Percentiles rank a stretch among this genome's conserved stretches.
phyloP scores from a whole-genome alignment of 2,329 filamentous ascomycete species.

The Dendrostoma leiphaemia region DNA sequence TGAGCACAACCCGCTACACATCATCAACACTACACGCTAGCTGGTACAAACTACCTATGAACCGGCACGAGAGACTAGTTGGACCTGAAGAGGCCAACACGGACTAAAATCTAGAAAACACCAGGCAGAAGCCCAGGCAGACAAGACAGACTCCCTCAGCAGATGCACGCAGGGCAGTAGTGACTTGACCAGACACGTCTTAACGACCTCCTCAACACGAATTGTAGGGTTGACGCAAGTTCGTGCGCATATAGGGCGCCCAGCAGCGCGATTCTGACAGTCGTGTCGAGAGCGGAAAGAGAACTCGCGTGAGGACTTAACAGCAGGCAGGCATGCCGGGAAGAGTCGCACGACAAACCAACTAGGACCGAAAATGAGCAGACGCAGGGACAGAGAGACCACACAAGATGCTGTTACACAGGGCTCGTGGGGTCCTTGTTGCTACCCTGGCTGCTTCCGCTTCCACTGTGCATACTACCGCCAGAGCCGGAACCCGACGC shows the following conservation, averaged over 20 bases:
- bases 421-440: conserved; percentile 53
- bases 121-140: background rate
- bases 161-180: background rate
- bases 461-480: conserved; percentile 33
- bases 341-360: background rate
- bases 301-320: too few relatives aligned
- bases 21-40: background rate
- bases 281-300: background rate
- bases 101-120: background rate
- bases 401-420: conserved; percentile 15
- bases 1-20: conserved; percentile 15
- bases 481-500: conserved; percentile 22
- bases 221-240: background rate
- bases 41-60: conserved; percentile 14
- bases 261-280: background rate
- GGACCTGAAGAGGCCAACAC: background rate
- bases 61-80: background rate
- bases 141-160: background rate
- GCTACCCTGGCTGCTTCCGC: conserved; percentile 47
- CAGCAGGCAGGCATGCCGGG: background rate
- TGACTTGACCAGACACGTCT: background rate
- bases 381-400: background rate
- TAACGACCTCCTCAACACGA: background rate
- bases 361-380: background rate
- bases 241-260: background rate